A percentile compares a stretch with the other conserved stretches of the same genome.
Evolutionary conservation across 192 early-diverging fungal species (phyloP).

Genomic region (Anaeromyces robustus): DNA sequence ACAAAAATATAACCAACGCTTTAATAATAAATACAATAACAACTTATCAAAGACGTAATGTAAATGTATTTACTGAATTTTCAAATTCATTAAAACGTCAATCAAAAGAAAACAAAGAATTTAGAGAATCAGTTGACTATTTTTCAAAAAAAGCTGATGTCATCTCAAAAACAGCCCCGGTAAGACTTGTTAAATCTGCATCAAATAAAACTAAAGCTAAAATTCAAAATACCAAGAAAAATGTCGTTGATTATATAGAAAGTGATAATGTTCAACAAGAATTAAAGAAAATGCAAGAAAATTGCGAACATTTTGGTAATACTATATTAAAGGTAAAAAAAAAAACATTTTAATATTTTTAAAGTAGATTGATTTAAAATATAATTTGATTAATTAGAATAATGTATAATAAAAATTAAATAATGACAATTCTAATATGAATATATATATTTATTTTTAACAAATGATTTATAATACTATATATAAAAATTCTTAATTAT

Average conservation of each 20-base stretch:
- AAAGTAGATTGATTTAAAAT: too few relatives aligned
- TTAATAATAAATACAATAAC: background rate
- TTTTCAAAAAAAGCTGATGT: conserved; percentile 67
- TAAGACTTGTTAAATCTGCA: background rate
- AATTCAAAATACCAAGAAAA: background rate
- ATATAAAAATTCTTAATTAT: too few relatives aligned
- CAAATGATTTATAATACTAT: too few relatives aligned
- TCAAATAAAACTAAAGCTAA: background rate
- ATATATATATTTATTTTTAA: too few relatives aligned
- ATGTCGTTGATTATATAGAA: background rate
- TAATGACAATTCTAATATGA: too few relatives aligned
- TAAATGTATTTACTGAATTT: conserved; percentile 59
- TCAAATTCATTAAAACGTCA: conserved; percentile 81
- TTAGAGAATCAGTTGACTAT: conserved; percentile 81
- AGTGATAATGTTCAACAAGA: background rate
- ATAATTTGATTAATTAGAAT: too few relatives aligned
- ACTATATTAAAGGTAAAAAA: background rate
- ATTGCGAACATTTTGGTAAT: background rate
- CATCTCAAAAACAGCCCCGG: conserved; percentile 52
- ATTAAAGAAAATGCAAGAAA: background rate
- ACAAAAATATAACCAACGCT: background rate
- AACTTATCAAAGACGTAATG: background rate
- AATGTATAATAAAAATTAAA: too few relatives aligned
- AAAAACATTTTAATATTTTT: too few relatives aligned
- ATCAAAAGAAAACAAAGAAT: conserved; percentile 84